Conservation (phyloP, 2,329 filamentous ascomycete genomes). For the Myriosclerotinia scirpicola region DNA sequence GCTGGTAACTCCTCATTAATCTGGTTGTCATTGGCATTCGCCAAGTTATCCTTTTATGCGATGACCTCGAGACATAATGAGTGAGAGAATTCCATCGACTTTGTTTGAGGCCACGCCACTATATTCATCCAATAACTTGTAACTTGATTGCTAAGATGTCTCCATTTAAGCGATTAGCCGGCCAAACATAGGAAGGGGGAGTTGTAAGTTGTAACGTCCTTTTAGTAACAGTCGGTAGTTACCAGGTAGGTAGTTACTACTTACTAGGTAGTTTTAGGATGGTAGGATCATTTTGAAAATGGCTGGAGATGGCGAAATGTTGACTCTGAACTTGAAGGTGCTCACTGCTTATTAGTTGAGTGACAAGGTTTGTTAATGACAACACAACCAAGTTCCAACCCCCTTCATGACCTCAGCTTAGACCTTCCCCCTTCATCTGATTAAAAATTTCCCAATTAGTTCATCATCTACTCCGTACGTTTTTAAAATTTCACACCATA, state of each 20-base stretch:
- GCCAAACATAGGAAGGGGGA: not conserved
- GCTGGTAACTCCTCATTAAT: not conserved
- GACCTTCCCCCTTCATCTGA: conserved; percentile 1
- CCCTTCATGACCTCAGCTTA: too few species aligned
- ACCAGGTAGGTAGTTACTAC: too few species aligned
- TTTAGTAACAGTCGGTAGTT: too few species aligned
- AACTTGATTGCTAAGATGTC: not conserved
- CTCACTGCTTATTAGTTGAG: too few species aligned
- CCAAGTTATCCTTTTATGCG: conserved; percentile 5
- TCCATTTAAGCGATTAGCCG: not conserved
- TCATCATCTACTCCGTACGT: too few species aligned
- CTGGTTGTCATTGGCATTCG: not conserved
- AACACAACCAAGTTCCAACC: too few species aligned
- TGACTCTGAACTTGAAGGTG: too few species aligned
- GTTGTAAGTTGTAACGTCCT: not conserved
- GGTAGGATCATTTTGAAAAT: not conserved
- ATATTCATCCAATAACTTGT: conserved; percentile 10
- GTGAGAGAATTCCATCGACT: conserved; percentile 14
- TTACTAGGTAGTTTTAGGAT: too few species aligned
- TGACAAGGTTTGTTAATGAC: too few species aligned
- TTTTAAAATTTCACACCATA: not conserved
- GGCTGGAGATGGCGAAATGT: too few species aligned
- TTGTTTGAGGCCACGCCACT: conserved; percentile 18
- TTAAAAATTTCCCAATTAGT: not conserved
- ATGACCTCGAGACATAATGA: conserved; percentile 22